Evolutionary conservation across 2,329 filamentous ascomycete species (phyloP), one percentile per base, ranked within the genome.

Genomic region (Exophiala sp.): DNA sequence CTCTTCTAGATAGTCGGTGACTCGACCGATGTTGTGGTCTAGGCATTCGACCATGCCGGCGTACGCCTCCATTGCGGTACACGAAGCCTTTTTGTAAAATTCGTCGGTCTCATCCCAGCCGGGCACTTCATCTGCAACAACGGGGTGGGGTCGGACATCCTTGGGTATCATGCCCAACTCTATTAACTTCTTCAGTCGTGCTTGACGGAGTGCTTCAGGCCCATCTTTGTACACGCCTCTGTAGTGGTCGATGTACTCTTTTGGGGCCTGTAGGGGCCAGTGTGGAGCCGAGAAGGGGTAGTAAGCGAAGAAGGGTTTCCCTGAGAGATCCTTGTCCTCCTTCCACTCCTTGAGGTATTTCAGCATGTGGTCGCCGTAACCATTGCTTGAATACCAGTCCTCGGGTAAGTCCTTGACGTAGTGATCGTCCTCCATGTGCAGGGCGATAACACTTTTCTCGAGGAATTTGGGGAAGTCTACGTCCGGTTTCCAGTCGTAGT

Each of bases 331-430:
- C 11, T 67, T 55, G 62, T 68, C 55, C 64, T 69, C 63, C n/a
- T 72, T 75, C 68, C 79, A 75, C 45, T 79, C 75, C 34, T 71
- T 67, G 1, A 82, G 68, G 47, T 81, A 82, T 12, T 73, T 60
- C 5, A 81, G 61, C 71, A 83, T 75, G 58, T 77, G 78, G 58
- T 78, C 72, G 1, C 74, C 77, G 53, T 80, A 82, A 2, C 72
- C 73, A 54, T 82, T 70, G 1, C 78, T 78, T 2, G 77, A 80
- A 64, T 82, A 82, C 72, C 74, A 82, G 2, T 69, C 74, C 3
- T 79, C 75, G 0, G 76, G 77, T 1, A 80, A 66, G 34, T 75
- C 71, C 55, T 72, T 68, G 32, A 76, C 69, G 36, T 74, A 73
- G 49, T 71, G 62, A 38, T 72, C 71, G 50, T 75, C 73, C 47